A percentile compares a stretch with the other conserved stretches of the same genome.
Conservation (phyloP, 2,329 filamentous ascomycete species). For the Fusarium irregulare region DNA sequence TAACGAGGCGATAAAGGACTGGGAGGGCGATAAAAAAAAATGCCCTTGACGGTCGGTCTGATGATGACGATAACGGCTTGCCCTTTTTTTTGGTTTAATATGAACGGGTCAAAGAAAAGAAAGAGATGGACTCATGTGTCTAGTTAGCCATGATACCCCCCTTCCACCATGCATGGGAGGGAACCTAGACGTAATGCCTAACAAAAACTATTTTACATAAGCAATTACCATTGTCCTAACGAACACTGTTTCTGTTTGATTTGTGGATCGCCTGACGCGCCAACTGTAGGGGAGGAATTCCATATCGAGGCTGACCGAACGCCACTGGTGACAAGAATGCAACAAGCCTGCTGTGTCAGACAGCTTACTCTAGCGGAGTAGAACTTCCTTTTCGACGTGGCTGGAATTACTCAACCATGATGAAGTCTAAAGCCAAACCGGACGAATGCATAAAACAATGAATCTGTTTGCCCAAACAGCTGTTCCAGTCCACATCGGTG, state of each 20-base stretch:
- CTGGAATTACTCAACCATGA: conserved; percentile 17
- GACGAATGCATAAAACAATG: neutral
- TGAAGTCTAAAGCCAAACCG: neutral
- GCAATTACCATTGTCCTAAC: neutral
- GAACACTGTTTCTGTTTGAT: neutral
- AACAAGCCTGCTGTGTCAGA: neutral
- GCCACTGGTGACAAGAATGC: conserved; percentile 5
- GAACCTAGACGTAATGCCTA: conserved; percentile 43
- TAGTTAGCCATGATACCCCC: conserved; percentile 35
- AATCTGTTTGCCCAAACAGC: neutral
- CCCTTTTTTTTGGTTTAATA: conserved; percentile 20
- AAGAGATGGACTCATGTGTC: conserved; percentile 27
- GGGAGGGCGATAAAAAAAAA: conserved; percentile 21
- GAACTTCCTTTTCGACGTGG: neutral
- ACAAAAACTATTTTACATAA: conserved; percentile 20
- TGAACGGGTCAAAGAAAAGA: conserved; percentile 37
- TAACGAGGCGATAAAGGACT: conserved; percentile 25
- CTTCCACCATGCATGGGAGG: conserved; percentile 10
- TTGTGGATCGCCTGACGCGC: neutral
- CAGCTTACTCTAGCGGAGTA: neutral
- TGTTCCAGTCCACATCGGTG: neutral
- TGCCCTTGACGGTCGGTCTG: conserved; percentile 26
- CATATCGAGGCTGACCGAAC: neutral
- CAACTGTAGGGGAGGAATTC: neutral
- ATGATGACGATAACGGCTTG: conserved; percentile 42